phyloP scores from a whole-genome alignment of 1,139 yeast genomes.

The Nakaseomyces glabratus region DNA sequence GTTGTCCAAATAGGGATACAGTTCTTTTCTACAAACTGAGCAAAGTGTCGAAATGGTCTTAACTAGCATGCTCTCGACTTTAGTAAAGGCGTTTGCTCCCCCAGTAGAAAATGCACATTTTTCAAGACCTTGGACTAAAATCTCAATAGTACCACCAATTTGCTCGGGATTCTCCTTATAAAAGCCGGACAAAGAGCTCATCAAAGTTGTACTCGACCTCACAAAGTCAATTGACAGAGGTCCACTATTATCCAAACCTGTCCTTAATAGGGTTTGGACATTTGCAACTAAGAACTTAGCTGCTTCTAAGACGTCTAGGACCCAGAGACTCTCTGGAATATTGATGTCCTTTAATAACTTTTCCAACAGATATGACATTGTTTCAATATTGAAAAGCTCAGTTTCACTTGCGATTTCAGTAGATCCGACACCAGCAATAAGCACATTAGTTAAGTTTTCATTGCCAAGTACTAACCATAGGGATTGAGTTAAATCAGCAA shows the following conservation, averaged over 20 bases:
- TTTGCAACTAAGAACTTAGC: constrained; percentile 22
- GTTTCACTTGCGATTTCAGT: constrained; percentile 24
- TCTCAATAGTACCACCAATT: constrained; percentile 43
- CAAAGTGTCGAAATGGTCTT: constrained; percentile 54
- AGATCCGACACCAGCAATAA: constrained; percentile 39
- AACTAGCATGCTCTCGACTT: constrained; percentile 39
- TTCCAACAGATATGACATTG: constrained; percentile 55
- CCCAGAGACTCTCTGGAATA: constrained; percentile 36
- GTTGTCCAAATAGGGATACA: constrained; percentile 41
- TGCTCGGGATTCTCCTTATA: constrained; percentile 35
- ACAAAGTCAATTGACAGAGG: constrained; percentile 21
- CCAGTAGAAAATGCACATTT: constrained; percentile 18
- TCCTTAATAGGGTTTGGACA: constrained; percentile 25
- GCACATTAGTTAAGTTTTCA: constrained; percentile 41
- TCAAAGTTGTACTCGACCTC: constrained; percentile 42
- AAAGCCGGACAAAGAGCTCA: constrained; percentile 50
- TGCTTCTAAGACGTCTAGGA: constrained; percentile 30
- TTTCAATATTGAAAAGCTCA: constrained; percentile 50
- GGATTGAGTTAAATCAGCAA: constrained; percentile 65
- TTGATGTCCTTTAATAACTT: constrained; percentile 37
- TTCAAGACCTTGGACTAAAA: constrained; percentile 37
- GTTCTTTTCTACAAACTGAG: constrained; percentile 45
- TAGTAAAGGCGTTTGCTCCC: constrained; percentile 15
- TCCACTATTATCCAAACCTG: constrained; percentile 19
- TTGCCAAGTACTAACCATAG: constrained; percentile 56